Evolutionary conservation across 768 basidiomycete genomes (phyloP).

Genomic region (Suillus alpinus): DNA sequence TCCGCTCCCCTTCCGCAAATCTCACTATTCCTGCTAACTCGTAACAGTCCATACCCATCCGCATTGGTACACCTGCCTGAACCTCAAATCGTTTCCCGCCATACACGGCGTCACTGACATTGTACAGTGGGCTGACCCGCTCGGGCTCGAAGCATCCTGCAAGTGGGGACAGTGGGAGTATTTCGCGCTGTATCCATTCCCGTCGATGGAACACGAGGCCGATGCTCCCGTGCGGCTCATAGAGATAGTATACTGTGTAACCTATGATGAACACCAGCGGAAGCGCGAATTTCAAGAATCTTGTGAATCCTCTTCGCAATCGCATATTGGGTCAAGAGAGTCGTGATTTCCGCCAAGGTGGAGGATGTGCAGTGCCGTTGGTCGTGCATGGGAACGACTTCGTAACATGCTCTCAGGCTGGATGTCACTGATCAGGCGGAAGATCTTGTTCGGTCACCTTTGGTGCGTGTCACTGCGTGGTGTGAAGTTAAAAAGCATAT

Average conservation of each 20-base stretch:
- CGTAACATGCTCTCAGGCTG: not conserved
- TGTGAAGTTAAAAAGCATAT: not conserved
- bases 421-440: not conserved
- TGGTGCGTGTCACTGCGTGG: too few relatives aligned
- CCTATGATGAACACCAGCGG: slow-evolving; percentile 26
- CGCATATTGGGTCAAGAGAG: slow-evolving; percentile 9
- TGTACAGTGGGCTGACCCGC: slow-evolving; percentile 63
- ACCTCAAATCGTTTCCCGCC: slow-evolving; percentile 67
- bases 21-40: slow-evolving; percentile 83
- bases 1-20: slow-evolving; percentile 10
- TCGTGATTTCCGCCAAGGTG: not conserved
- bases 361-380: not conserved
- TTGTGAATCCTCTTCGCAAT: slow-evolving; percentile 32
- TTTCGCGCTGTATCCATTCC: slow-evolving; percentile 69
- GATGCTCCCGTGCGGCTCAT: slow-evolving; percentile 70
- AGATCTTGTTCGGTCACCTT: not conserved
- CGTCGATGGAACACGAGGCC: slow-evolving; percentile 79
- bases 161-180: slow-evolving; percentile 60
- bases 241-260: slow-evolving; percentile 47
- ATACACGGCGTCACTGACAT: slow-evolving; percentile 60
- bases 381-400: not conserved
- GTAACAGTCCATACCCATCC: slow-evolving; percentile 86
- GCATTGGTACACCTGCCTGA: slow-evolving; percentile 77
- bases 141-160: slow-evolving; percentile 71
- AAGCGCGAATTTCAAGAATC: slow-evolving; percentile 42